phyloP scores from a whole-genome alignment of 1,139 yeast species.

The Debaryomyces fabryi region DNA sequence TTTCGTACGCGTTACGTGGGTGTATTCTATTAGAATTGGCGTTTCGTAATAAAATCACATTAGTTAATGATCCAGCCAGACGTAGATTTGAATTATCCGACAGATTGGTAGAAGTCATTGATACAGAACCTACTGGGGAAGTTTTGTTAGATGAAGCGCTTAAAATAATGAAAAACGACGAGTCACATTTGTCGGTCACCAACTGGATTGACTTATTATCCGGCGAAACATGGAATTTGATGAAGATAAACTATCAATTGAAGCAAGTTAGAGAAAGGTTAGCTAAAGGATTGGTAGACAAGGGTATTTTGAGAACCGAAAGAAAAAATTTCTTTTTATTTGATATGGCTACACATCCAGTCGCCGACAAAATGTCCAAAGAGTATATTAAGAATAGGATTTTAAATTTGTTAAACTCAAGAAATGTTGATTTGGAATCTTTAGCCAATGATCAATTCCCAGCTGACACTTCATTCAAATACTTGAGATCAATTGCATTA shows the following conservation, averaged over 20 bases:
- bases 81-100: constrained; percentile 86
- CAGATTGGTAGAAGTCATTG: constrained; percentile 83
- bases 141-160: constrained; percentile 91
- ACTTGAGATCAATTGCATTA: constrained; percentile 77
- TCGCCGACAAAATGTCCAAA: constrained; percentile 79
- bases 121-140: constrained; percentile 90
- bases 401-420: constrained; percentile 65
- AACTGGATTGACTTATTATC: constrained; percentile 93
- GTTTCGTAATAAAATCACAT: constrained; percentile 81
- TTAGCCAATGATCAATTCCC: constrained; percentile 66
- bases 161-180: constrained; percentile 85
- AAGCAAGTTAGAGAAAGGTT: constrained; percentile 96
- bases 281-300: constrained; percentile 96
- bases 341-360: constrained; percentile 99
- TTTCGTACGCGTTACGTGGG: constrained; percentile 94
- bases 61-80: constrained; percentile 93
- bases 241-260: constrained; percentile 92
- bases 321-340: constrained; percentile 90
- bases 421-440: constrained; percentile 60
- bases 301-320: constrained; percentile 95
- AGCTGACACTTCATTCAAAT: constrained; percentile 64
- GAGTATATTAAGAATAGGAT: constrained; percentile 80
- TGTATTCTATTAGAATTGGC: constrained; percentile 92
- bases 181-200: constrained; percentile 75
- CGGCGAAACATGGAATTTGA: constrained; percentile 97